These are phyloP conservation scores for Aethionema arabicum DNA, from an alignment of 345 rosid species.

Conservation along the genomic window DNA sequence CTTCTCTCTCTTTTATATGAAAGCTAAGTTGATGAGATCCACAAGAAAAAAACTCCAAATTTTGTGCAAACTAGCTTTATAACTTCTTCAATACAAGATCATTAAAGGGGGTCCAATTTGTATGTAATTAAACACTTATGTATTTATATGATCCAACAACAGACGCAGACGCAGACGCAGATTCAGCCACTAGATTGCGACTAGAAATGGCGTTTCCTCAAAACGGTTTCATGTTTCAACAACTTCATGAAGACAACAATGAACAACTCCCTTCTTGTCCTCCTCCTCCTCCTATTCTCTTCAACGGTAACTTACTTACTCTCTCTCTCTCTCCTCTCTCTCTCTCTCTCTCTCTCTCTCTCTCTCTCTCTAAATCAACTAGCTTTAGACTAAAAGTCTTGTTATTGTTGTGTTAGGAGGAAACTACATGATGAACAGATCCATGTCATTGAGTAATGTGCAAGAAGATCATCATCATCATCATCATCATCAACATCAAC, in stretches of 20 bases:
- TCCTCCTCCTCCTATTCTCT: conserved; percentile 53
- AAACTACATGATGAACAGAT: conserved; percentile 71
- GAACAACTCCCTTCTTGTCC: conserved; percentile 59
- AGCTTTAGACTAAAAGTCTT: not conserved
- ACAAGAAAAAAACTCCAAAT: conserved; percentile 34
- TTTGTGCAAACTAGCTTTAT: not conserved
- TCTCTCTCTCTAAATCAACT: not conserved
- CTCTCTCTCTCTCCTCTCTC: not conserved
- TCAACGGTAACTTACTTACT: conserved; percentile 45
- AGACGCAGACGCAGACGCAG: conserved; percentile 16
- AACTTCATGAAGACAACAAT: conserved; percentile 53
- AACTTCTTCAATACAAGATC: conserved; percentile 4
- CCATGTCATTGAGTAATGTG: conserved; percentile 62
- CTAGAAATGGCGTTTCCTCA: conserved; percentile 68
- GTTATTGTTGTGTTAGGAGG: conserved; percentile 33
- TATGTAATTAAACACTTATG: conserved; percentile 21
- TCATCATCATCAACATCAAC: not conserved
- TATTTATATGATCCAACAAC: conserved; percentile 31
- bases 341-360: not conserved
- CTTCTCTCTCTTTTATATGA: conserved; percentile 23
- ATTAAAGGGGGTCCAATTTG: not conserved
- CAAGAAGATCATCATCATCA: conserved; percentile 36
- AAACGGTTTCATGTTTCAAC: conserved; percentile 61
- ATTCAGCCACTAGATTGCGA: conserved; percentile 20
- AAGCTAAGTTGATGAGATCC: conserved; percentile 37